phyloP scores from a whole-genome alignment of 2,329 filamentous ascomycete species.

The Aspergillus awamori region DNA sequence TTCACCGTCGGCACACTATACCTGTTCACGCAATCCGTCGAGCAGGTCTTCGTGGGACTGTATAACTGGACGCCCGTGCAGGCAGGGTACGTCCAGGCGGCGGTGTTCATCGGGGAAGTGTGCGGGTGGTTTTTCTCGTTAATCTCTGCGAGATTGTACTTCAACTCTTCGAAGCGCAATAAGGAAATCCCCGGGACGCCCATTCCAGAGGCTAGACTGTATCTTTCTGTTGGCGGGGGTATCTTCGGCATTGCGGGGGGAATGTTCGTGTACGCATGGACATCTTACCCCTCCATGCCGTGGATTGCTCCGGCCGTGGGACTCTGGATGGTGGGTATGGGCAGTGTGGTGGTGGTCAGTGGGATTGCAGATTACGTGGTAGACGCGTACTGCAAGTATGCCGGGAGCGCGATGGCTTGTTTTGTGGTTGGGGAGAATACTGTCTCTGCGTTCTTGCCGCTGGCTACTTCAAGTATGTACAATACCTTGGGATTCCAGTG shows the following conservation, averaged over 20 bases:
- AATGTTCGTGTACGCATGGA: slow-evolving; percentile 44
- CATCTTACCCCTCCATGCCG: slow-evolving; percentile 32
- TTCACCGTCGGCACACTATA: slow-evolving; percentile 50
- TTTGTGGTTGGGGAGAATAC: slow-evolving; percentile 50
- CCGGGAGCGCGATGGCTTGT: slow-evolving; percentile 51
- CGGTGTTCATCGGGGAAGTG: slow-evolving; percentile 47
- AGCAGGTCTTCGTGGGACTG: slow-evolving; percentile 44
- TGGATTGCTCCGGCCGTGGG: slow-evolving; percentile 41
- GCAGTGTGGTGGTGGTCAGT: slow-evolving; percentile 48
- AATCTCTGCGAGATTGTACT: slow-evolving; percentile 27
- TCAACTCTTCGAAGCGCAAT: slow-evolving; percentile 39
- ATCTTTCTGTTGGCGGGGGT: slow-evolving; percentile 43
- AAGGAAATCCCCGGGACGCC: slow-evolving; percentile 43
- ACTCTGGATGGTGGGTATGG: slow-evolving; percentile 44
- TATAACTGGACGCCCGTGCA: slow-evolving; percentile 34
- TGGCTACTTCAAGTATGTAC: slow-evolving; percentile 45
- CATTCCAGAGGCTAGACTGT: slow-evolving; percentile 49
- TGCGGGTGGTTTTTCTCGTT: slow-evolving; percentile 41
- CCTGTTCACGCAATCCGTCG: slow-evolving; percentile 47
- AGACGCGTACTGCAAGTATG: slow-evolving; percentile 54
- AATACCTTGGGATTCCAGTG: slow-evolving; percentile 41
- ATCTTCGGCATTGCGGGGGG: slow-evolving; percentile 40
- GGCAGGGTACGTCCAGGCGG: slow-evolving; percentile 45
- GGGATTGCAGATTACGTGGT: slow-evolving; percentile 54
- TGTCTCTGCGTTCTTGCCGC: slow-evolving; percentile 47